phyloP scores from a whole-genome alignment of 345 rosid genomes.

The Populus pruinosa region DNA sequence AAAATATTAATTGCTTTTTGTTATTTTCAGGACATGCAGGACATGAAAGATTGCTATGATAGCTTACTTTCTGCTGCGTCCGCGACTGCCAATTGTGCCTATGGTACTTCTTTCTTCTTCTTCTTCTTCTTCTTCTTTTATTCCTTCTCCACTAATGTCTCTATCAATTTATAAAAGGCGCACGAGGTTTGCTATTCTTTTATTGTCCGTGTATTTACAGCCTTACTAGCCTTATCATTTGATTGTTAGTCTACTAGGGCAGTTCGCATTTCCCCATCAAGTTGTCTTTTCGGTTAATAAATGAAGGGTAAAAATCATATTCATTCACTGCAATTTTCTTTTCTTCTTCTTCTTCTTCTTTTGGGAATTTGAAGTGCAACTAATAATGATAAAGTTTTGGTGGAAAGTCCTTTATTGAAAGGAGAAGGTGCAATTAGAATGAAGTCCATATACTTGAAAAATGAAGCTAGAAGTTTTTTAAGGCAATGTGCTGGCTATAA shows the following conservation, averaged over 20 bases:
- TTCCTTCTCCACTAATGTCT: background rate
- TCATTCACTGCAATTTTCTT: background rate
- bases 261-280: background rate
- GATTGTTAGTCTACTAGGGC: background rate
- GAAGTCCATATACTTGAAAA: background rate
- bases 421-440: background rate
- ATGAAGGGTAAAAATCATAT: background rate
- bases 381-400: background rate
- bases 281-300: background rate
- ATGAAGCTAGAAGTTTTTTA: background rate
- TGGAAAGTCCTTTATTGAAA: background rate
- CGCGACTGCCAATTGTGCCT: conserved; percentile 89
- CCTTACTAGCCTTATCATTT: background rate
- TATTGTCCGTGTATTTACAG: background rate
- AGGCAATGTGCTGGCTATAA: background rate
- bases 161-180: background rate
- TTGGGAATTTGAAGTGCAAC: background rate
- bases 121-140: background rate
- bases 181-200: background rate
- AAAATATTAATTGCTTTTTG: conserved; percentile 6
- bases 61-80: conserved; percentile 96
- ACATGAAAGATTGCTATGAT: conserved; percentile 87
- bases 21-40: conserved; percentile 68
- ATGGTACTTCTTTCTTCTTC: conserved; percentile 42
- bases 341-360: too few relatives aligned